A percentile compares a stretch with the other conserved stretches of the same genome.
Conservation (phyloP, 257 asterid species). For the Przewalskia tangutica region DNA sequence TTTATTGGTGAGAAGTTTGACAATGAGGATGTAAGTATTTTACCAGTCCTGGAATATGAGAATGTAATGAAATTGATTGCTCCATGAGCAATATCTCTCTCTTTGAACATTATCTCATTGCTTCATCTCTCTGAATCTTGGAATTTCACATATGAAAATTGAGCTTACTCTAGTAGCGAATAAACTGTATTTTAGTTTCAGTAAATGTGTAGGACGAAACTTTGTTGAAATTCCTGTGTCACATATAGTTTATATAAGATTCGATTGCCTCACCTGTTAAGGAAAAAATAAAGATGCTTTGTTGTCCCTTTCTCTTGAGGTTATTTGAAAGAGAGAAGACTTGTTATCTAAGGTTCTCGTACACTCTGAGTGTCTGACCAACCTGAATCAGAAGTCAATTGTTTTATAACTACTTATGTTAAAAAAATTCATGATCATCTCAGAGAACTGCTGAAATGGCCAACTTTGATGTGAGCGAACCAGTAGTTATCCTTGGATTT, state of each 20-base stretch:
- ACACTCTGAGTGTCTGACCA: not conserved
- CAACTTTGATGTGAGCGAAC: conserved; percentile 73
- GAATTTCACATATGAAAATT: not conserved
- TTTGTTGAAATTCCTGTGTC: not conserved
- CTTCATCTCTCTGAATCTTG: not conserved
- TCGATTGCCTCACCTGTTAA: not conserved
- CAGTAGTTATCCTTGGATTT: conserved; percentile 91
- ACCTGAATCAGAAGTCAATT: not conserved
- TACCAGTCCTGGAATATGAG: not conserved
- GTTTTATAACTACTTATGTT: conserved; percentile 1
- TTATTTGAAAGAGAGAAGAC: not conserved
- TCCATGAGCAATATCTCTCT: not conserved
- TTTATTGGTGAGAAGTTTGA: conserved; percentile 54
- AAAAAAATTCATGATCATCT: not conserved
- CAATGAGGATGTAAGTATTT: conserved; percentile 50
- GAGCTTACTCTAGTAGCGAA: not conserved
- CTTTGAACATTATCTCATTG: not conserved
- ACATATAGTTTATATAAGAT: not conserved
- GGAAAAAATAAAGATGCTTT: not conserved
- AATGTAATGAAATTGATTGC: not conserved
- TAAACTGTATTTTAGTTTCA: not conserved
- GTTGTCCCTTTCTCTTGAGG: not conserved
- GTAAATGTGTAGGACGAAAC: not conserved
- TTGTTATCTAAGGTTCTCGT: not conserved
- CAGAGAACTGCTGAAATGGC: conserved; percentile 56